Evolutionary conservation across 139 green algal species (phyloP), one percentile per base, ranked within the genome.

Genomic region (Picochlorum sp.): DNA sequence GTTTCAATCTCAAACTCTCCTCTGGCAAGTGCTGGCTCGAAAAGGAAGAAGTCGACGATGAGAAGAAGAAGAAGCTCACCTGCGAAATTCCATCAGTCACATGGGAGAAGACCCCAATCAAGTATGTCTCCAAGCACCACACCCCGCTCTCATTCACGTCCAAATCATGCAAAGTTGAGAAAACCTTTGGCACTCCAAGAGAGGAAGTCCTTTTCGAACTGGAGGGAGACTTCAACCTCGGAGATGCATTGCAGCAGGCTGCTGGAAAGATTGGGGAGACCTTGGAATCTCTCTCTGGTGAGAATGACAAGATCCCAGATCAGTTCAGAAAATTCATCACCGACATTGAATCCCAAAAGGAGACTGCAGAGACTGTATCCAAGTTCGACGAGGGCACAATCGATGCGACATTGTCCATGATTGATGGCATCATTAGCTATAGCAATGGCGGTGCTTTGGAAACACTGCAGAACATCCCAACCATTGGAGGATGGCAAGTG

Each of bases 81-180:
- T 73, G 71, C 71, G 20, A 30, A 14, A 44, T 59, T 45, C 71
- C 71, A 51, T 62, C 49, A 57, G 59, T 77, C 64, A 16, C 14
- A 23, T 59, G 20, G n/a, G 24, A 41, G 6, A 66, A 56, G 47
- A 56, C 60, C 37, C 60, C 60, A 21, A 31, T 31, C 31, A 72
- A 55, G 21, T 72, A 69, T 49, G 49, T 37, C 45, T 67, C 54
- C 62, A 60, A 69, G 24, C 56, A 61, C 62, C 45, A 66, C 45
- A 55, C 23, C 4, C 51, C 69, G 13, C 61, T 62, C 38, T 21
- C 18, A 11, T 68, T 41, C 28, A 58, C 24, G 8, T 67, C 56
- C 45, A 76, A 76, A 56, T 45, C 50, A 37, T 77, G 71, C 65
- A 68, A 77, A 47, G 30, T 73, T 18, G 64, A 13, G 24, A 73